Evolutionary conservation across 805 yeast genomes (phyloP).

Genomic region (Schwanniomyces polymorphus): DNA sequence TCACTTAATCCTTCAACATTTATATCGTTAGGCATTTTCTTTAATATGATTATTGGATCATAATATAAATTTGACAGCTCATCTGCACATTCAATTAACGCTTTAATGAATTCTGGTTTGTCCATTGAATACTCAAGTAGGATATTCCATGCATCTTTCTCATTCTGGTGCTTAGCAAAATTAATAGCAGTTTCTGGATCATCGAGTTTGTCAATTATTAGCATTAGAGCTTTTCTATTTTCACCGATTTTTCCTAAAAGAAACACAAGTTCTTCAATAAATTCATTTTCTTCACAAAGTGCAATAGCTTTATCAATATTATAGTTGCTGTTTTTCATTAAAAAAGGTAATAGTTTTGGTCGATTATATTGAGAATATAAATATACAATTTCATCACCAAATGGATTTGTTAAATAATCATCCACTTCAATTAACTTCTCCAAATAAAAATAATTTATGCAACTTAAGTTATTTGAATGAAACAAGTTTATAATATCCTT

Average conservation of each 20-base stretch:
- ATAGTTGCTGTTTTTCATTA: constrained; percentile 60
- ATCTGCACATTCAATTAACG: constrained; percentile 68
- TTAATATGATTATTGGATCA: constrained; percentile 70
- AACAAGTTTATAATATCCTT: constrained; percentile 49
- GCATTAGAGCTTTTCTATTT: constrained; percentile 66
- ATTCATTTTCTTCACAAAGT: constrained; percentile 54
- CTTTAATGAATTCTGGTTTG: constrained; percentile 75
- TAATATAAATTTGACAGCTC: constrained; percentile 42
- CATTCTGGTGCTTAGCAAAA: constrained; percentile 69
- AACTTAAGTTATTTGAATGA: constrained; percentile 38
- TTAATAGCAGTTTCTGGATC: constrained; percentile 81
- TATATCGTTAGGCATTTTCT: constrained; percentile 60
- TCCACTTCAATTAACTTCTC: constrained; percentile 59
- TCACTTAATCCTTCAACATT: constrained; percentile 64
- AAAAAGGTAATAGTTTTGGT: constrained; percentile 54
- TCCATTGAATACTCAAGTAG: constrained; percentile 68
- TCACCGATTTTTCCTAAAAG: constrained; percentile 83
- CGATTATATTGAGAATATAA: constrained; percentile 66
- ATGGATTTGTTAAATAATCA: constrained; percentile 50
- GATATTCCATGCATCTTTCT: constrained; percentile 78
- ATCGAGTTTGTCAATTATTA: constrained; percentile 73
- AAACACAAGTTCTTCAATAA: constrained; percentile 74
- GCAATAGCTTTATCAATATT: constrained; percentile 70
- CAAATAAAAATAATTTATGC: constrained; percentile 64
- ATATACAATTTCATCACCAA: constrained; percentile 66